phyloP scores from a whole-genome alignment of 2,329 filamentous ascomycete species.

The Cryphonectria radicalis region DNA sequence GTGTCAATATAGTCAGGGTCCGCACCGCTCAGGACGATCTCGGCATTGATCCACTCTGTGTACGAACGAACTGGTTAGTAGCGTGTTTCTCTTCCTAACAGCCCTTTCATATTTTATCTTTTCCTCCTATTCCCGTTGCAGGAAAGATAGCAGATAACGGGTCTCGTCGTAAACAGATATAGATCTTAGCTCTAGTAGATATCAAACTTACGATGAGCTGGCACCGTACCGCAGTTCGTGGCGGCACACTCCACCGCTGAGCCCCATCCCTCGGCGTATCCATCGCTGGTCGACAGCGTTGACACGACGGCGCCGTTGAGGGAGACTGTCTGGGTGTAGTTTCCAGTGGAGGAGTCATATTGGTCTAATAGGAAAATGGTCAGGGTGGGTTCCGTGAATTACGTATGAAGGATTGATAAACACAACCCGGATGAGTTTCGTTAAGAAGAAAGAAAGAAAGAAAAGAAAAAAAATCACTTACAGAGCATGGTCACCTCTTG shows the following conservation, averaged over 20 bases:
- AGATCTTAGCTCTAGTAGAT: neutral
- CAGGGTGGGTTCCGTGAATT: neutral
- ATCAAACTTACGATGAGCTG: conserved; percentile 40
- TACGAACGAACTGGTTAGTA: neutral
- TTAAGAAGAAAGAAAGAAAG: neutral
- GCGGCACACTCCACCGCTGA: conserved; percentile 41
- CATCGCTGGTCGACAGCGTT: conserved; percentile 32
- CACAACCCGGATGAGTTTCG: too few species aligned
- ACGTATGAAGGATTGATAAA: neutral
- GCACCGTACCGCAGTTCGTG: conserved; percentile 45
- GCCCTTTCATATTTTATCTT: neutral
- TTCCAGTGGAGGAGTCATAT: conserved; percentile 29
- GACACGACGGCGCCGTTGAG: conserved; percentile 30
- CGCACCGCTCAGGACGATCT: conserved; percentile 36
- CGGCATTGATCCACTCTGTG: conserved; percentile 45
- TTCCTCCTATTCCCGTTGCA: neutral
- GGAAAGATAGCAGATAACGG: neutral
- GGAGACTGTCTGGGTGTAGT: conserved; percentile 32
- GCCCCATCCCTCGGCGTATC: conserved; percentile 30
- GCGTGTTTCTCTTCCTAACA: neutral
- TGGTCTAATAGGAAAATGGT: conserved; percentile 20
- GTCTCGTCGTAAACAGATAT: neutral
- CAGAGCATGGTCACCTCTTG: conserved; percentile 47
- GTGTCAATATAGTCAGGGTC: conserved; percentile 47
- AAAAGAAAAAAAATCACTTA: neutral